Evolutionary conservation across 257 asterid species (phyloP).

Genomic region (Solanum pennellii): DNA sequence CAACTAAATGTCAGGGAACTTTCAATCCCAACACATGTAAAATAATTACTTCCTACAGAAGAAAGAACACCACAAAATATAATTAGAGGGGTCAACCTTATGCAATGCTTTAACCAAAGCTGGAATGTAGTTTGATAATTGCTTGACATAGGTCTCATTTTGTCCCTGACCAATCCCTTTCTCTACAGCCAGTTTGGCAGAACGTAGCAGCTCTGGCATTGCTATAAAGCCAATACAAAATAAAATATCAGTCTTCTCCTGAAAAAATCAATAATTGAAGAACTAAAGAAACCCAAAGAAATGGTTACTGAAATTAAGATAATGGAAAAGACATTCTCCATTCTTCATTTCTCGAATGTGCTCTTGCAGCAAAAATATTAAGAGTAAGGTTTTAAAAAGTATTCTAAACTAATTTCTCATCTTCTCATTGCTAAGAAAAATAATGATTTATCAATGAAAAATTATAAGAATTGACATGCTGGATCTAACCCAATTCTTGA

Average conservation of each 20-base stretch:
- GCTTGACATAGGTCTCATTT: slow-evolving; percentile 67
- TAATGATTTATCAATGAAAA: too few relatives aligned
- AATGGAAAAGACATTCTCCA: too few relatives aligned
- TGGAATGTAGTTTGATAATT: slow-evolving; percentile 65
- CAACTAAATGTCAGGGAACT: slow-evolving; percentile 4
- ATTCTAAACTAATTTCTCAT: too few relatives aligned
- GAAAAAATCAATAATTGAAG: neutral
- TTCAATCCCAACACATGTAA: neutral
- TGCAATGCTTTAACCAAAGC: slow-evolving; percentile 83
- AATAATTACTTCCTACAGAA: neutral
- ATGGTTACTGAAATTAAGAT: too few relatives aligned
- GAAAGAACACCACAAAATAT: neutral
- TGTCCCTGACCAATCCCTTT: slow-evolving; percentile 90
- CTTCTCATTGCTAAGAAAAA: too few relatives aligned
- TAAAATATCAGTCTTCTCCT: neutral
- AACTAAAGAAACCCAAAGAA: neutral
- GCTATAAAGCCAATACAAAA: slow-evolving; percentile 36
- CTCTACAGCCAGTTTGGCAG: slow-evolving; percentile 92
- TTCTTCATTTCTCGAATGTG: too few relatives aligned
- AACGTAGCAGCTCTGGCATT: slow-evolving; percentile 89
- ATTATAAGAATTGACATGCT: too few relatives aligned
- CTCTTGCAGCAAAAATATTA: too few relatives aligned
- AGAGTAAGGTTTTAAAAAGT: too few relatives aligned
- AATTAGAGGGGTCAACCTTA: slow-evolving; percentile 31
- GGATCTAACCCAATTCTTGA: too few relatives aligned